Base-by-base conservation (phyloP, 1,284 basidiomycete genomes). In the Kalmanozyma brasiliensis region DNA sequence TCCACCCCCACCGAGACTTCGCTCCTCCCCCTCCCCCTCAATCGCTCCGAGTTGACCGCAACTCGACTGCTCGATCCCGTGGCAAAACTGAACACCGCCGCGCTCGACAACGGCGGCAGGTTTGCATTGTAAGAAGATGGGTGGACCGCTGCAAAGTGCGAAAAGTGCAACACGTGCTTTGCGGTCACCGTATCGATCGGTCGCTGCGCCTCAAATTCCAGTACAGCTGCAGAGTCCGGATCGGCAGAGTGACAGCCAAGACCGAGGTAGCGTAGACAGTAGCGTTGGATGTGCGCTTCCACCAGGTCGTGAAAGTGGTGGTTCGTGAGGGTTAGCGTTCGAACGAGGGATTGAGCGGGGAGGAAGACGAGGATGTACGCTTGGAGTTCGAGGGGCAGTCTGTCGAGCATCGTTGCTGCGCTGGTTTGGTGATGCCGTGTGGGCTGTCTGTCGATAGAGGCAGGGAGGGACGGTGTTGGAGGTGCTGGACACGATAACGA, bases 181-280 rank as follows among this genome's bases (percentile, higher is more conserved):
- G 70, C 61, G 8, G 70, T 76, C 13, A 77, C 51, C 2, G 74
- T 77, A 23, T 77, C 74, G 37, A 77, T 77, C 13, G 74, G 74
- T 4, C 74, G 40, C n/a, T 75, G 73, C 0, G 74, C 74, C 33
- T 74, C 72, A 29, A 77, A 77, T 35, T 75, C 67, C n/a, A 61
- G 53, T 30, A 59, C 51, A 0, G 60, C 59, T 1, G 55, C 60
- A 4, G 46, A 43, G 37, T 55, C 49, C 0, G 51, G 38, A 8
- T 47, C 19, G 30, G 42, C 14, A 13, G 52, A 53, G 19, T 64
- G 43, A 20, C 32, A 43, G 17, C 61, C 57, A 11, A 58, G 29
- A 4, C 61, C 65, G 29, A 70, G 44, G 23, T 64, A 56, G 34
- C 60, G 51, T 9, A 59, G 55, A 17, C 73, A 53, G 45, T 60